These are phyloP conservation scores for Phytophthora megakarya DNA, from an alignment of 352 stramenopile genomes.

Conservation along the genomic window DNA sequence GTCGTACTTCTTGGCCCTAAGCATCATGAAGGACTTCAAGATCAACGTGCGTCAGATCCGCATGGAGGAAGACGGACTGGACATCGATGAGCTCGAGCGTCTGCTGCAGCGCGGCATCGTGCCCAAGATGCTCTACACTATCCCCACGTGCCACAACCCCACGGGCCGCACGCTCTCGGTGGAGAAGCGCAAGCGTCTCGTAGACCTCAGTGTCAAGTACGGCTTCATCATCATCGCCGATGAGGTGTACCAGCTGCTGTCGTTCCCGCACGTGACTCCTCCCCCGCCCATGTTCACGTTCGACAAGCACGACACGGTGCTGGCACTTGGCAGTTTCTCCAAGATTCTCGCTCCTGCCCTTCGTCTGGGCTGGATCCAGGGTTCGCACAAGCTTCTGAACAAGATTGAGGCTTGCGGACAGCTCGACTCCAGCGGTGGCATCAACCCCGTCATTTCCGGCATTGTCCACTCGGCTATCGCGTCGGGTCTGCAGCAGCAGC, in stretches of 20 bases:
- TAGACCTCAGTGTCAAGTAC: constrained; percentile 88
- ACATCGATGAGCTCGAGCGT: constrained; percentile 87
- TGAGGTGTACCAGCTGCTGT: constrained; percentile 96
- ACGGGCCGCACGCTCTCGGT: constrained; percentile 88
- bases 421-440: constrained; percentile 92
- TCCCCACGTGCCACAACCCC: constrained; percentile 95
- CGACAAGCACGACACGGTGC: constrained; percentile 76
- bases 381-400: constrained; percentile 68
- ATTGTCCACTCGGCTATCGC: constrained; percentile 82
- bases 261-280: constrained; percentile 86
- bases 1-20: constrained; percentile 93
- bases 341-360: constrained; percentile 95
- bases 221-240: constrained; percentile 92
- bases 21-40: constrained; percentile 95
- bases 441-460: constrained; percentile 91
- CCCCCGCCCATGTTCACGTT: constrained; percentile 88
- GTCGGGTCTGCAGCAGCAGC: constrained; percentile 73
- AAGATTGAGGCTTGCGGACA: constrained; percentile 86
- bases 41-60: constrained; percentile 89
- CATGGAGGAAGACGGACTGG: constrained; percentile 89
- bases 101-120: constrained; percentile 76
- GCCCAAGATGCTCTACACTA: constrained; percentile 94
- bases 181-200: constrained; percentile 87
- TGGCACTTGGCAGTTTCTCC: constrained; percentile 94
- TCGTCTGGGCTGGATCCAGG: constrained; percentile 90